A percentile compares a stretch with the other conserved stretches of the same genome.
These are phyloP conservation scores for Xerophyta viscosa DNA, from an alignment of 106 monocot genomes.

Conservation along the genomic window DNA sequence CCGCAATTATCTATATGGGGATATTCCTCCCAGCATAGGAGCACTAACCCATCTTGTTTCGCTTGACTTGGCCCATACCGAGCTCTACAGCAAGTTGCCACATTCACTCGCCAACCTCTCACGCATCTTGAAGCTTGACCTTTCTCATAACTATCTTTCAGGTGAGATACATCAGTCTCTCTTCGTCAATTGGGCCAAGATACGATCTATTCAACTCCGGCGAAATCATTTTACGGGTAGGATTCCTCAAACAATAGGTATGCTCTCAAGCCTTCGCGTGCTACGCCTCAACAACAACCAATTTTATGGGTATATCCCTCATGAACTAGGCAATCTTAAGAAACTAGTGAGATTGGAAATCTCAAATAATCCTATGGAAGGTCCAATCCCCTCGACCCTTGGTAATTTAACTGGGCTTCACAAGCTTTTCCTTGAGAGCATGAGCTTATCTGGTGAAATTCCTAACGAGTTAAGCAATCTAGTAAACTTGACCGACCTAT, in stretches of 20 bases:
- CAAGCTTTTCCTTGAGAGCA: neutral
- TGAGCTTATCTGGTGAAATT: conserved; percentile 11
- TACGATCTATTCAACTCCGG: neutral
- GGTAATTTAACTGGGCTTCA: conserved; percentile 10
- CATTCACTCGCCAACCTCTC: conserved; percentile 4
- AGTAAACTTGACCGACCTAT: no score
- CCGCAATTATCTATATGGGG: no score
- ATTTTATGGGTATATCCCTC: neutral
- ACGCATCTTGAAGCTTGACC: neutral
- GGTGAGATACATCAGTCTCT: no score
- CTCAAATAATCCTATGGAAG: neutral
- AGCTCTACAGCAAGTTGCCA: neutral
- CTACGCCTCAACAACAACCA: neutral
- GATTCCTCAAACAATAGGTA: neutral
- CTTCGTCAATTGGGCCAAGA: no score
- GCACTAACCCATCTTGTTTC: neutral
- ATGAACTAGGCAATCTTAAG: no score
- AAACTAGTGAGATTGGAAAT: neutral
- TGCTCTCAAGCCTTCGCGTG: neutral
- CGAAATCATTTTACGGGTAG: neutral
- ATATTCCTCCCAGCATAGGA: no score
- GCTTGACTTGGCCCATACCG: conserved; percentile 2
- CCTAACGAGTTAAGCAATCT: no score
- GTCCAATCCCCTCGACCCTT: conserved; percentile 13
- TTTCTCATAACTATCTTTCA: no score